Percentiles rank a stretch among this genome's conserved stretches.
phyloP scores from a whole-genome alignment of 2,329 filamentous ascomycete species.

The Calonectria multiphialidica region DNA sequence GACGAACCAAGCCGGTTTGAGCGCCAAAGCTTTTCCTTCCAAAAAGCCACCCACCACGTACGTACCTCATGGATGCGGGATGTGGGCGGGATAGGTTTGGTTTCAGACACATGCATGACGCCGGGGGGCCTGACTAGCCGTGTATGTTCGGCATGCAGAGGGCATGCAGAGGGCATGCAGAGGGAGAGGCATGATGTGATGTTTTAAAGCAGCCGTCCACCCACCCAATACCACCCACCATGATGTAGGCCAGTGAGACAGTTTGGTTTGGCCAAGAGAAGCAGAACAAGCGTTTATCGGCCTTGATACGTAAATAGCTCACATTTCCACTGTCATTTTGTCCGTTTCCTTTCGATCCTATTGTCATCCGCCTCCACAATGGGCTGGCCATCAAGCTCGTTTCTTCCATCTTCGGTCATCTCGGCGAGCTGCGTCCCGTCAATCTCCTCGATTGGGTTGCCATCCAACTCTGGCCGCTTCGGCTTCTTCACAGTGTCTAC shows the following conservation, averaged over 20 bases:
- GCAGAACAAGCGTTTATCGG: too few relatives aligned
- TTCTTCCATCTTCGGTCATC: neutral
- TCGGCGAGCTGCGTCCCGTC: neutral
- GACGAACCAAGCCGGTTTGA: neutral
- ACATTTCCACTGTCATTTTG: neutral
- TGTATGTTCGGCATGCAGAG: neutral
- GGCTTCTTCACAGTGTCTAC: neutral
- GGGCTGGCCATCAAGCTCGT: neutral
- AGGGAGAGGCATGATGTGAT: neutral
- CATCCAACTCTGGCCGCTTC: neutral
- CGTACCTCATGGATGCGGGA: neutral
- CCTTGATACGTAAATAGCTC: neutral
- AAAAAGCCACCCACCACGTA: neutral
- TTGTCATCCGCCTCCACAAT: neutral
- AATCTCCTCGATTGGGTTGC: neutral
- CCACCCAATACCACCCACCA: neutral
- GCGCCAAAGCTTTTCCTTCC: neutral
- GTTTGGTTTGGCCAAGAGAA: neutral
- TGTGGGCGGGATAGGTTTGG: conserved; percentile 1
- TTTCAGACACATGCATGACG: neutral
- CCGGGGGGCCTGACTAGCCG: neutral
- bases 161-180: neutral
- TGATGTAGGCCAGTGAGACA: neutral
- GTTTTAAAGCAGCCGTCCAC: neutral
- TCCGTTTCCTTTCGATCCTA: neutral